Percentiles rank a stretch among this genome's conserved stretches.
phyloP scores from a whole-genome alignment of 495 filamentous ascomycete genomes.

The Ramalina intermedia region DNA sequence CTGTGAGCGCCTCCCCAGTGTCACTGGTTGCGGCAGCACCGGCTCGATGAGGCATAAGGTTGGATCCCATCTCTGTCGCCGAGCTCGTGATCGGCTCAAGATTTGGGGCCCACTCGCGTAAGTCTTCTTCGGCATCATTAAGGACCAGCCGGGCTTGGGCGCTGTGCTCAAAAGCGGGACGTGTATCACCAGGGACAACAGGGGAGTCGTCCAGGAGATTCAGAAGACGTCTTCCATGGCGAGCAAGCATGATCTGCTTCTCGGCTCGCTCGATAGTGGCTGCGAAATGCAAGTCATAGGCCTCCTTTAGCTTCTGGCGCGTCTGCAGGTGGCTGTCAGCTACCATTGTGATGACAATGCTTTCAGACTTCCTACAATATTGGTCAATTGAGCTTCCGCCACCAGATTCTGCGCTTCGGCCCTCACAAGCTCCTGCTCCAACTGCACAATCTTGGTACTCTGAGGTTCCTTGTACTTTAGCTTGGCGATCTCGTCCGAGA shows the following conservation, averaged over 20 bases:
- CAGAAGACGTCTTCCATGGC: conserved; percentile 71
- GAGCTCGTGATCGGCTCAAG: conserved; percentile 36
- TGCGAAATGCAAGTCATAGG: conserved; percentile 72
- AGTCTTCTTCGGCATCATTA: conserved; percentile 84
- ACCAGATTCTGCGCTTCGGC: conserved; percentile 92
- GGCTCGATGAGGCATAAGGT: conserved; percentile 15
- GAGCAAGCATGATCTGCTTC: conserved; percentile 87
- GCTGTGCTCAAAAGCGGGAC: conserved; percentile 47
- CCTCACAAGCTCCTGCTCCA: conserved; percentile 92
- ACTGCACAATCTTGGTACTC: conserved; percentile 54
- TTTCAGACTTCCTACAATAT: conserved; percentile 45
- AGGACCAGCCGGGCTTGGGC: conserved; percentile 62
- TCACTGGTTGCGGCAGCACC: conserved; percentile 4
- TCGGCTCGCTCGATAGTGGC: conserved; percentile 89
- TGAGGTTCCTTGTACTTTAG: conserved; percentile 80
- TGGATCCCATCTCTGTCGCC: conserved; percentile 18
- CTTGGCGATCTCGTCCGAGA: conserved; percentile 78
- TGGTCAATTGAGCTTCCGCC: conserved; percentile 91
- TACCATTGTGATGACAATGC: not conserved
- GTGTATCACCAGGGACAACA: conserved; percentile 71
- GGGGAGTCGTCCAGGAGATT: conserved; percentile 84
- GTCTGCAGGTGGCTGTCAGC: conserved; percentile 36
- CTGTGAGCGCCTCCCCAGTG: conserved; percentile 1
- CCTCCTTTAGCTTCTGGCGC: conserved; percentile 83
- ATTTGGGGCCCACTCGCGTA: conserved; percentile 56